phyloP scores from a whole-genome alignment of 805 yeast species.

The Metschnikowia noctiluminum region DNA sequence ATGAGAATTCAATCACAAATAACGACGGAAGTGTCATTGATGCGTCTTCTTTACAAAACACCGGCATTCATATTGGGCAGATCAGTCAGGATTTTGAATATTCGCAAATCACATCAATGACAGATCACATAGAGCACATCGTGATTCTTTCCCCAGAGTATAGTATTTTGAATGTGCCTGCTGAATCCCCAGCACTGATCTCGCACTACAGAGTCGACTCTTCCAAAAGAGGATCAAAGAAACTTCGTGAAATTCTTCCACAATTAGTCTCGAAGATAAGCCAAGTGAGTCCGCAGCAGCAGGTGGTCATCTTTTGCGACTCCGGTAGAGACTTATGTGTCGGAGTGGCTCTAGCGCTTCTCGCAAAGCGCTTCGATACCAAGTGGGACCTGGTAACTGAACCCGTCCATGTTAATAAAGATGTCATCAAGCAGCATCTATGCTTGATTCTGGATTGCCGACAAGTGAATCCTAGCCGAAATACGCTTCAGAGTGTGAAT shows the following conservation, averaged over 20 bases:
- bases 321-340: slow-evolving; percentile 64
- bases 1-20: background rate
- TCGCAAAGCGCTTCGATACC: slow-evolving; percentile 44
- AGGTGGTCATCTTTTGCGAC: slow-evolving; percentile 54
- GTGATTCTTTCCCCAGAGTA: slow-evolving; percentile 25
- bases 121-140: slow-evolving; percentile 11
- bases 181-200: slow-evolving; percentile 7
- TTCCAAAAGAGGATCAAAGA: slow-evolving; percentile 66
- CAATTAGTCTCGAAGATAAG: slow-evolving; percentile 29
- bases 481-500: slow-evolving; percentile 72
- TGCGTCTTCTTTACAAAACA: slow-evolving; percentile 17
- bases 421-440: slow-evolving; percentile 53
- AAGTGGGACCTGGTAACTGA: slow-evolving; percentile 33
- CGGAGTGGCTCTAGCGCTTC: slow-evolving; percentile 52
- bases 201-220: slow-evolving; percentile 22
- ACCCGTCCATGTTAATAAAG: slow-evolving; percentile 41
- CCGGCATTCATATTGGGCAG: slow-evolving; percentile 29
- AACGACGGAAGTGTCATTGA: slow-evolving; percentile 7
- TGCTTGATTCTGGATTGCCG: slow-evolving; percentile 44
- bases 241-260: slow-evolving; percentile 48
- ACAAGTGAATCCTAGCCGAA: slow-evolving; percentile 72
- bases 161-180: slow-evolving; percentile 8
- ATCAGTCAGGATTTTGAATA: slow-evolving; percentile 18
- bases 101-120: background rate
- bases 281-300: slow-evolving; percentile 9